Conservation (phyloP, 2,329 filamentous ascomycete genomes). For the Paecilomyces formosus region DNA sequence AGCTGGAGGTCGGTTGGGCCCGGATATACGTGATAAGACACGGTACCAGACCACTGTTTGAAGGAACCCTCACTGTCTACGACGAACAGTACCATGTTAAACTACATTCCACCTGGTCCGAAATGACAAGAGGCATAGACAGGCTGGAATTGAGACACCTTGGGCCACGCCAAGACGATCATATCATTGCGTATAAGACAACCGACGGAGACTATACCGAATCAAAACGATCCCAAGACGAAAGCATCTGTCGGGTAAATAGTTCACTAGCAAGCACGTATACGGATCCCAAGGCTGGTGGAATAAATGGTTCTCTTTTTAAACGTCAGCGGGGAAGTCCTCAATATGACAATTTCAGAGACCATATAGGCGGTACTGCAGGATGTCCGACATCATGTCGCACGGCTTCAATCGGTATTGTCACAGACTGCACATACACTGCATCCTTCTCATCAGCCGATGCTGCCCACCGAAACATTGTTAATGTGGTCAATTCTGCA, state of each 20-base stretch:
- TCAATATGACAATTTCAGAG: not conserved
- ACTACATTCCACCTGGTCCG: not conserved
- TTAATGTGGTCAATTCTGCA: conserved; percentile 67
- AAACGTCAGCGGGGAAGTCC: not conserved
- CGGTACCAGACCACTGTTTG: not conserved
- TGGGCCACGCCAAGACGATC: not conserved
- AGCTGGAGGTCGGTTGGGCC: not conserved
- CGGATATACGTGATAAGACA: not conserved
- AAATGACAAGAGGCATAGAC: not conserved
- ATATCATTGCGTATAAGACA: not conserved
- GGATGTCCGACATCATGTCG: not conserved
- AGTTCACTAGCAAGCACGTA: not conserved
- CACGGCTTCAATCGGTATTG: not conserved
- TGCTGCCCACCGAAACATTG: not conserved
- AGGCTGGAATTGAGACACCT: not conserved
- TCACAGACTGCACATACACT: not conserved
- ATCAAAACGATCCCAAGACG: not conserved
- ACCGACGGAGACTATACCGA: not conserved
- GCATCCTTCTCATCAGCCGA: not conserved
- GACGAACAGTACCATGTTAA: not conserved
- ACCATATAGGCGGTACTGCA: not conserved
- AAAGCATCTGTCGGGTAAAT: not conserved
- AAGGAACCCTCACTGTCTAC: not conserved
- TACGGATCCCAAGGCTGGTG: not conserved
- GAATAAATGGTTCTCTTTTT: not conserved